Evolutionary conservation across 1,284 basidiomycete species (phyloP), one percentile per base, ranked within the genome.

Genomic region (Ganoderma lingzhi): DNA sequence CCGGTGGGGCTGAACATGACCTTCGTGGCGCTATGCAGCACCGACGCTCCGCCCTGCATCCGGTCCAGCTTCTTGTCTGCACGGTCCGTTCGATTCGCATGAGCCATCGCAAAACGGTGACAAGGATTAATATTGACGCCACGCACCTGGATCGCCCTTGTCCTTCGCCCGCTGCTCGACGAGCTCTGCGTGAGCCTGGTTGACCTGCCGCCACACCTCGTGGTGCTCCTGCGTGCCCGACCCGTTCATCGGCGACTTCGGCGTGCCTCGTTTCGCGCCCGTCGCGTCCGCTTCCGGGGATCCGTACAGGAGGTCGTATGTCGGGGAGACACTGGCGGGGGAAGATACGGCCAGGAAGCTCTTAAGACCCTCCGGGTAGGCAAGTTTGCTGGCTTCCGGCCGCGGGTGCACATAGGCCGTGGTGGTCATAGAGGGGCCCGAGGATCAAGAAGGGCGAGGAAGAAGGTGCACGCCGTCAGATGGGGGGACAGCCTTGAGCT

Each of bases 11-110:
- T 35, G 30, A 28, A 42, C 35, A 53, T 12, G 48, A 44, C 9
- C 5, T 63, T 60, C 23, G 66, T 51, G 15, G 66, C 62, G 44
- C 55, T 32, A 10, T 63, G 56, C 6, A 67, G 42, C 56, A 2
- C 59, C 8, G 15, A 19, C 1, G n/a, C 12, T 30, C 62, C 56
- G 10, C 56, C 39, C n/a, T 56, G 55, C 62, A 67, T 64, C 12
- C 17, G 37, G 37, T 45, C 63, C n/a, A 64, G 56, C n/a, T 58
- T 45, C 56, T 64, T 68, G 39, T 68, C 67, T 68, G 28, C 17
- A 4, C 32, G 2, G 14, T 2, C 17, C 8, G n/a, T 14, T 15
- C 14, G 6, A 14, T 23, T 10, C 23, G 48, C 19, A 67, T 15
- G n/a, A n/a, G n/a, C 12, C 10, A 23, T 12, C 28, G 30, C 53